A percentile compares a stretch with the other conserved stretches of the same genome.
phyloP scores from a whole-genome alignment of 495 filamentous ascomycete species.

The Emericellopsis terricola region DNA sequence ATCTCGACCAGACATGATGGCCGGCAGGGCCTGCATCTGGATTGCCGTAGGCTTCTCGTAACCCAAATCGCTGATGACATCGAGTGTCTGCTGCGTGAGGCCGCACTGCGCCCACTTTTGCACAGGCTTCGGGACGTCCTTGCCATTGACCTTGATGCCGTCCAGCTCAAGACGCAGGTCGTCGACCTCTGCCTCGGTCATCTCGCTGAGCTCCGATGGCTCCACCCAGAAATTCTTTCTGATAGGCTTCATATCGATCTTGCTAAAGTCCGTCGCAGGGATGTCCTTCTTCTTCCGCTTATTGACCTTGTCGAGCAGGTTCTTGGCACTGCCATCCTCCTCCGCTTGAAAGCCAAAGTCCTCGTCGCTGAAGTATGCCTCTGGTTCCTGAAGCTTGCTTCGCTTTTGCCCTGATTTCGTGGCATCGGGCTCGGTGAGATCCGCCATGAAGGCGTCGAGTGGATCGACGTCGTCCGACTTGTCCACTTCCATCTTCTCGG shows the following conservation, averaged over 20 bases:
- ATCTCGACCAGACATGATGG: slow-evolving; percentile 91
- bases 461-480: slow-evolving; percentile 73
- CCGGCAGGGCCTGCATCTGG: slow-evolving; percentile 85
- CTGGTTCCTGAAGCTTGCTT: slow-evolving; percentile 43
- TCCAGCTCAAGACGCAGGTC: slow-evolving; percentile 75
- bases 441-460: slow-evolving; percentile 90
- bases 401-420: slow-evolving; percentile 10
- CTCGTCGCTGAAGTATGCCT: slow-evolving; percentile 76
- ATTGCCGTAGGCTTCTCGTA: slow-evolving; percentile 85
- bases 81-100: slow-evolving; percentile 68
- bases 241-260: slow-evolving; percentile 70
- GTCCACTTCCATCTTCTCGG: slow-evolving; percentile 9
- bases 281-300: slow-evolving; percentile 98
- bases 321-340: slow-evolving; percentile 48
- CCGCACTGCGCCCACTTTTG: slow-evolving; percentile 96
- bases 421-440: slow-evolving; percentile 29
- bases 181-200: slow-evolving; percentile 73
- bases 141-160: slow-evolving; percentile 78
- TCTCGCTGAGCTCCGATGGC: slow-evolving; percentile 60
- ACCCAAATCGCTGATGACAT: slow-evolving; percentile 67
- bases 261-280: slow-evolving; percentile 66
- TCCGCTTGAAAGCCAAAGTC: slow-evolving; percentile 60
- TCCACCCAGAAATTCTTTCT: slow-evolving; percentile 90
- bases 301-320: slow-evolving; percentile 63
- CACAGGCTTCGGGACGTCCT: slow-evolving; percentile 80